A percentile compares a stretch with the other conserved stretches of the same genome.
Conservation (phyloP, 148 eudicot genomes). For the Rhododendron kiyosumense region DNA sequence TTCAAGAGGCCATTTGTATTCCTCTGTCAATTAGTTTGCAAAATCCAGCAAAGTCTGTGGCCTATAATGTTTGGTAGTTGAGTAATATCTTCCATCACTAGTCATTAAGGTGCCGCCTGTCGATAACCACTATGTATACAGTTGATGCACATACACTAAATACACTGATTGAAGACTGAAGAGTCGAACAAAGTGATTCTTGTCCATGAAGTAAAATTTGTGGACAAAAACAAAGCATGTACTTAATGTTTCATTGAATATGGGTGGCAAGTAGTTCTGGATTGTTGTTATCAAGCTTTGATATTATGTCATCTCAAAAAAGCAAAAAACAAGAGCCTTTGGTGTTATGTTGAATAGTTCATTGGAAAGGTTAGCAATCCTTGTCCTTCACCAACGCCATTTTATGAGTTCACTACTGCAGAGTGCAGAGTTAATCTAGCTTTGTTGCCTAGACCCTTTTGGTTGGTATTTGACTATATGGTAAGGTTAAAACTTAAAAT, state of each 20-base stretch:
- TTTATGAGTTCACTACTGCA: neutral
- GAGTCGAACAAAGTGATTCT: neutral
- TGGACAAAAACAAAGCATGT: neutral
- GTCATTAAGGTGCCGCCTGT: neutral
- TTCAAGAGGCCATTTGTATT: neutral
- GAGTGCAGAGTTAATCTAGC: neutral
- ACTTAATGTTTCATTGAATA: conserved; percentile 6
- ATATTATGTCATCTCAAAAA: neutral
- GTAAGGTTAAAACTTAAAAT: neutral
- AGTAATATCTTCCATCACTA: neutral
- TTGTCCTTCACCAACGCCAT: neutral
- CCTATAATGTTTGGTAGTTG: neutral
- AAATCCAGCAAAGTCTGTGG: neutral
- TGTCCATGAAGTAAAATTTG: neutral
- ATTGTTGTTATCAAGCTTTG: neutral
- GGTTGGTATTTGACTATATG: neutral
- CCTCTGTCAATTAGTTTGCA: neutral
- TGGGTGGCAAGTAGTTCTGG: neutral
- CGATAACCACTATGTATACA: neutral
- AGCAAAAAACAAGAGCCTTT: no score
- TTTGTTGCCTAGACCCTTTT: neutral
- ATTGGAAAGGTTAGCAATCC: neutral
- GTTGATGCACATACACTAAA: neutral
- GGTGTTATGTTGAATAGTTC: neutral
- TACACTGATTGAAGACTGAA: neutral